These are phyloP conservation scores for Smittium culicis DNA, from an alignment of 371 early-diverging fungal species.

Conservation along the genomic window DNA sequence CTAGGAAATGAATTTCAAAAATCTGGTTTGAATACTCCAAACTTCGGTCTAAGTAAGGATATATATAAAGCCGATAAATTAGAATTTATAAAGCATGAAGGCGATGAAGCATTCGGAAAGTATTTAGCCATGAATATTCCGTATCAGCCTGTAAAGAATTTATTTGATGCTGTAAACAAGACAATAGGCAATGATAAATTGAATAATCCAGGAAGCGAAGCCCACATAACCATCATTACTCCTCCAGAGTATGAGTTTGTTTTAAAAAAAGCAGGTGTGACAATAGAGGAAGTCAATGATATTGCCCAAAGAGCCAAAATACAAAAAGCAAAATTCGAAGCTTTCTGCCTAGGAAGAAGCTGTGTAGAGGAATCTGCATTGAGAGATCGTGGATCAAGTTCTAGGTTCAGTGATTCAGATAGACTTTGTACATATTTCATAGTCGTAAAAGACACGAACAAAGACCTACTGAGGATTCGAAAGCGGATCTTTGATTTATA, in stretches of 20 bases:
- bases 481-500: slow-evolving; percentile 12
- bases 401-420: slow-evolving; percentile 11
- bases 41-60: no score
- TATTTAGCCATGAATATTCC: neutral
- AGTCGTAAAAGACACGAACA: slow-evolving; percentile 22
- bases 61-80: no score
- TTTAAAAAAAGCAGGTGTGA: slow-evolving; percentile 42
- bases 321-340: slow-evolving; percentile 38
- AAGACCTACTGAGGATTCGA: slow-evolving; percentile 21
- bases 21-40: no score
- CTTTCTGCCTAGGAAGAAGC: slow-evolving; percentile 53
- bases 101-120: neutral
- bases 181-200: neutral
- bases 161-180: slow-evolving; percentile 1
- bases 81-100: neutral
- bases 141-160: neutral
- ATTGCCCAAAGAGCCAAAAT: slow-evolving; percentile 39
- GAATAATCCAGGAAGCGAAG: slow-evolving; percentile 35
- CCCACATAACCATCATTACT: slow-evolving; percentile 59
- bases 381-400: slow-evolving; percentile 23
- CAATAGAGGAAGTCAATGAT: slow-evolving; percentile 52
- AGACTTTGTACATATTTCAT: slow-evolving; percentile 19
- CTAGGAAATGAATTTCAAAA: no score
- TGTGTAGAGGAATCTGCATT: no score
- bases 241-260: slow-evolving; percentile 53